Evolutionary conservation across 441 rosid species (phyloP).

Genomic region (Hypseocharis bilobata): DNA sequence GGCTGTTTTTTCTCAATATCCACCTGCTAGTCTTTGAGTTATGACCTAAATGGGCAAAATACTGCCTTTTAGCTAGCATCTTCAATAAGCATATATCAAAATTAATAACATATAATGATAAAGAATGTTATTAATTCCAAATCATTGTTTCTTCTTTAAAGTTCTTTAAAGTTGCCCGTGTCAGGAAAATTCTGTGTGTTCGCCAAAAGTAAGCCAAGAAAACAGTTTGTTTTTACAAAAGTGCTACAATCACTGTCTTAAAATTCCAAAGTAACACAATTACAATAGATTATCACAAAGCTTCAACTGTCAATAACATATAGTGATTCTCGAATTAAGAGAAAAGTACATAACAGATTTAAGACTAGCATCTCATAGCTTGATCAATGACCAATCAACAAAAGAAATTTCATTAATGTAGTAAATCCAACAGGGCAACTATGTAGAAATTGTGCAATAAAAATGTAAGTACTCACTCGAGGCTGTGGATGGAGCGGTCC

Average conservation of each 20-base stretch:
- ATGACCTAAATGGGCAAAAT: not conserved
- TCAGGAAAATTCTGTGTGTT: not conserved
- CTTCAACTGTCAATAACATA: not conserved
- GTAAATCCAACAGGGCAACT: not conserved
- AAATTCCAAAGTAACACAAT: no score
- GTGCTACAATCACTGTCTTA: no score
- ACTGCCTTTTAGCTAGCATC: not conserved
- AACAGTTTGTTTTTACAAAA: no score
- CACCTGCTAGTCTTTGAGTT: no score
- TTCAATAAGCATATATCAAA: not conserved
- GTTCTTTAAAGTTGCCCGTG: not conserved
- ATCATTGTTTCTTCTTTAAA: not conserved
- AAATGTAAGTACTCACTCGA: conserved; percentile 47
- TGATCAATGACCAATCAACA: not conserved
- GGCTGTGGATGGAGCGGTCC: conserved; percentile 81
- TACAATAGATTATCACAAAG: not conserved
- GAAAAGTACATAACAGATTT: not conserved
- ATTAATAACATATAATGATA: no score
- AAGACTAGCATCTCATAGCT: not conserved
- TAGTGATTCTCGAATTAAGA: not conserved
- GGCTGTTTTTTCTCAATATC: no score
- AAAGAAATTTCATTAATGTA: not conserved
- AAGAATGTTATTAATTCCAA: not conserved
- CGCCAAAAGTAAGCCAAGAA: no score
- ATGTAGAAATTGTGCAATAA: conserved; percentile 7